These are phyloP conservation scores for Choanephora cucurbitarum DNA, from an alignment of 371 early-diverging fungal species.

Conservation along the genomic window DNA sequence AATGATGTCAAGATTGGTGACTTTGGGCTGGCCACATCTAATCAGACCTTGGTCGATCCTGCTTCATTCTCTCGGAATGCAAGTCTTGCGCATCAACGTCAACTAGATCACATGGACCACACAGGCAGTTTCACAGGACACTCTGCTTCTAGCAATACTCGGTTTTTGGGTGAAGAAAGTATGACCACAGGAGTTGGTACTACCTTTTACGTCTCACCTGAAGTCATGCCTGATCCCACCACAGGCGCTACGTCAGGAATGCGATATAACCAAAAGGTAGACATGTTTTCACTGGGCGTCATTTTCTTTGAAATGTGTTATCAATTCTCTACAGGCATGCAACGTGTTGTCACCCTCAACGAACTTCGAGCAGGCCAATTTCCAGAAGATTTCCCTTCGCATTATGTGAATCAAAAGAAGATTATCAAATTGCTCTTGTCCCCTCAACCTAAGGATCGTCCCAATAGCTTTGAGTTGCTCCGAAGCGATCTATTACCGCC, in stretches of 20 bases:
- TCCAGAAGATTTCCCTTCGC: conserved; percentile 73
- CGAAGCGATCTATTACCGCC: conserved; percentile 81
- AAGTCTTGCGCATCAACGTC: conserved; percentile 16
- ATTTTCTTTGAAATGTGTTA: conserved; percentile 81
- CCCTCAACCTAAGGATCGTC: conserved; percentile 82
- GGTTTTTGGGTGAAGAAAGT: conserved; percentile 47
- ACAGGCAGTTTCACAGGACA: conserved; percentile 43
- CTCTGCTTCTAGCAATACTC: conserved; percentile 42
- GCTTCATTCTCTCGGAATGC: conserved; percentile 9
- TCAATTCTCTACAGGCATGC: conserved; percentile 74
- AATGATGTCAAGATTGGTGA: conserved; percentile 96
- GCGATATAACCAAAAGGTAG: conserved; percentile 61
- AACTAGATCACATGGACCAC: conserved; percentile 6
- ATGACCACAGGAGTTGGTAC: conserved; percentile 90
- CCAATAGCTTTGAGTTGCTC: conserved; percentile 83
- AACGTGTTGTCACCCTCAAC: conserved; percentile 61
- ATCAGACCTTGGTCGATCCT: conserved; percentile 58
- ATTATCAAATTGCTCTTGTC: conserved; percentile 76
- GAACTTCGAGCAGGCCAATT: conserved; percentile 71
- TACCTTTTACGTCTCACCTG: conserved; percentile 92
- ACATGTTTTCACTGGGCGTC: conserved; percentile 54
- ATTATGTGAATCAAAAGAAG: conserved; percentile 63
- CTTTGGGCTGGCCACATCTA: conserved; percentile 93
- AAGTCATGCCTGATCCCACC: conserved; percentile 60
- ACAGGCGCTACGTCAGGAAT: conserved; percentile 46